A percentile compares a stretch with the other conserved stretches of the same genome.
Conservation (phyloP, 257 asterid genomes). For the Solanum arcanum region DNA sequence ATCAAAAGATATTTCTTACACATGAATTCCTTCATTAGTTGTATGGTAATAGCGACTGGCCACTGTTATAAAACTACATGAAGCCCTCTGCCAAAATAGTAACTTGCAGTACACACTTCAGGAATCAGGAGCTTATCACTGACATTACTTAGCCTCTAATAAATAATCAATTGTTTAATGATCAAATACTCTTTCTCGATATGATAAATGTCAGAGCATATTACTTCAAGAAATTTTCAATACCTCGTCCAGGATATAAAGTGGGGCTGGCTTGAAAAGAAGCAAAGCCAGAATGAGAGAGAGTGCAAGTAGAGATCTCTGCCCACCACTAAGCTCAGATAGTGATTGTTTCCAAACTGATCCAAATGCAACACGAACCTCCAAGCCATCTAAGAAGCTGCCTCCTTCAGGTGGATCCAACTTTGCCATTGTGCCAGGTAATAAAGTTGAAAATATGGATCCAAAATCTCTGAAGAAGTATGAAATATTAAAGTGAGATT, state of each 20-base stretch:
- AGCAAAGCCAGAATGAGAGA: slow-evolving; percentile 92
- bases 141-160: background rate
- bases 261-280: slow-evolving; percentile 96
- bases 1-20: background rate
- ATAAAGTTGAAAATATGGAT: slow-evolving; percentile 87
- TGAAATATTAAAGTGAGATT: background rate
- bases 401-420: slow-evolving; percentile 94
- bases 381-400: slow-evolving; percentile 88
- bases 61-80: background rate
- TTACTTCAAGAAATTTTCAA: background rate
- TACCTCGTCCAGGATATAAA: slow-evolving; percentile 97
- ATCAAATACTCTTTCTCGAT: background rate
- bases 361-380: slow-evolving; percentile 95
- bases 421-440: slow-evolving; percentile 96
- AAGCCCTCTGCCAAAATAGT: background rate
- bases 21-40: background rate
- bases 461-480: slow-evolving; percentile 79
- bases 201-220: background rate
- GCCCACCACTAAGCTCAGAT: slow-evolving; percentile 98
- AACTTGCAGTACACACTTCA: background rate
- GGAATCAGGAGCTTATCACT: background rate
- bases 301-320: slow-evolving; percentile 92
- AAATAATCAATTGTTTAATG: background rate
- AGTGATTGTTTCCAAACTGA: slow-evolving; percentile 94
- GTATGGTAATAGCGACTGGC: background rate